These are phyloP conservation scores for Paecilomyces sp. DNA, from an alignment of 2,329 filamentous ascomycete genomes.

Conservation along the genomic window DNA sequence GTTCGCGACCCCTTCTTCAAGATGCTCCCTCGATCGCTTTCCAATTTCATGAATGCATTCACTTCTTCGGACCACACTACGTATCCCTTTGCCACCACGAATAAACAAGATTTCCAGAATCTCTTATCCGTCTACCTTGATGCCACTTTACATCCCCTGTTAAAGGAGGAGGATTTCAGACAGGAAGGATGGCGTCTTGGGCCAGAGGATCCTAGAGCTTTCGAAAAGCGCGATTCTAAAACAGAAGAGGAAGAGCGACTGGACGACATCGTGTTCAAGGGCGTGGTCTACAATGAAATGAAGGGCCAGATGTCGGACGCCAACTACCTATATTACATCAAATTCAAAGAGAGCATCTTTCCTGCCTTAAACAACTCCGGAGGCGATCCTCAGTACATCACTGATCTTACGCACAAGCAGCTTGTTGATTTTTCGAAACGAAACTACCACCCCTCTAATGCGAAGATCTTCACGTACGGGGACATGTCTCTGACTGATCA, in stretches of 20 bases:
- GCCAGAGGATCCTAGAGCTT: conserved; percentile 71
- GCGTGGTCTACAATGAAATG: conserved; percentile 99
- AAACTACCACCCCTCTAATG: conserved; percentile 96
- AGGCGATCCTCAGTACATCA: conserved; percentile 93
- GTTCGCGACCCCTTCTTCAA: conserved; percentile 99
- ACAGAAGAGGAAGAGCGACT: conserved; percentile 57
- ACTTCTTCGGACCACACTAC: conserved; percentile 94
- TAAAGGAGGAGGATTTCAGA: conserved; percentile 86
- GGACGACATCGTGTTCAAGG: conserved; percentile 70
- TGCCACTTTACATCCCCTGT: conserved; percentile 79
- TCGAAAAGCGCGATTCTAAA: conserved; percentile 39
- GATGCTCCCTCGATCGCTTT: conserved; percentile 96
- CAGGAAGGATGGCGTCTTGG: conserved; percentile 97
- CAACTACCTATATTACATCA: conserved; percentile 90
- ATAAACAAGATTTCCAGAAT: conserved; percentile 90
- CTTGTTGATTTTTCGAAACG: conserved; percentile 80
- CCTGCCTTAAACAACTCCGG: conserved; percentile 94
- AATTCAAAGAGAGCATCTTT: conserved; percentile 90
- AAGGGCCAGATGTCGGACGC: conserved; percentile 98
- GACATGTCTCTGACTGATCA: conserved; percentile 82
- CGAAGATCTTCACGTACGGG: conserved; percentile 92
- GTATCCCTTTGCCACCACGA: conserved; percentile 96
- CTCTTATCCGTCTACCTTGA: conserved; percentile 95
- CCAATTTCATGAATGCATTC: conserved; percentile 99
- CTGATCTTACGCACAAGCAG: conserved; percentile 86